These are phyloP conservation scores for Piedraia hortae DNA, from an alignment of 2,329 filamentous ascomycete species.

Conservation along the genomic window DNA sequence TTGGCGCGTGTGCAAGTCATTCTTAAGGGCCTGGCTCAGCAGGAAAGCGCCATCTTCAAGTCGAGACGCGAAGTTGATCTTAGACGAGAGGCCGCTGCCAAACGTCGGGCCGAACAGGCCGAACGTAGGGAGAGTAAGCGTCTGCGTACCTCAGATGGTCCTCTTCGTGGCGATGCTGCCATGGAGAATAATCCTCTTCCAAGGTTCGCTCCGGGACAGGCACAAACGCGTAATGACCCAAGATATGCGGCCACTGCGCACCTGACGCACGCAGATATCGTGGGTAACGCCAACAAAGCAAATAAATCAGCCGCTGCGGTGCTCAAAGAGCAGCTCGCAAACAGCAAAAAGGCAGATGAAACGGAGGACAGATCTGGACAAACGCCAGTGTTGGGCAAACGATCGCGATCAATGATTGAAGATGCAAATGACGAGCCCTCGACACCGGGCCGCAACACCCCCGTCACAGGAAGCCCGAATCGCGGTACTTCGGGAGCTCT, in stretches of 20 bases:
- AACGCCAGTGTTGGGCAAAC: conserved; percentile 35
- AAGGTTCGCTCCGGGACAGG: conserved; percentile 28
- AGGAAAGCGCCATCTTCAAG: conserved; percentile 82
- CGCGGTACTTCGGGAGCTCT: conserved; percentile 10
- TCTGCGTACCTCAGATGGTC: conserved; percentile 9
- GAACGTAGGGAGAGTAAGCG: conserved; percentile 20
- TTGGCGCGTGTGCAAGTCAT: conserved; percentile 69
- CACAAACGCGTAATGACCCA: conserved; percentile 23
- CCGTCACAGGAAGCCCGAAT: conserved; percentile 11
- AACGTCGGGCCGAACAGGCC: conserved; percentile 48
- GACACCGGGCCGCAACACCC: conserved; percentile 32
- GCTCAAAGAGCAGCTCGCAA: conserved; percentile 46
- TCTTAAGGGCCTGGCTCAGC: conserved; percentile 60
- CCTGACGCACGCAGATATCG: conserved; percentile 67
- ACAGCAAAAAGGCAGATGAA: conserved; percentile 10
- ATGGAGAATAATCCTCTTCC: conserved; percentile 20
- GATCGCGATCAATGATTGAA: conserved; percentile 47
- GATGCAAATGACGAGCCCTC: conserved; percentile 17
- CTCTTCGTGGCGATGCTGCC: conserved; percentile 10
- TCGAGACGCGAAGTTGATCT: conserved; percentile 69
- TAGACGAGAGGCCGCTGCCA: conserved; percentile 49
- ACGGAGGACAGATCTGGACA: conserved; percentile 11
- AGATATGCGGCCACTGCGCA: conserved; percentile 21
- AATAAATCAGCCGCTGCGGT: conserved; percentile 89
- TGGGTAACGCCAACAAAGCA: conserved; percentile 43